A percentile compares a stretch with the other conserved stretches of the same genome.
phyloP scores from a whole-genome alignment of 805 yeast species.

The Starmerella davenportii region DNA sequence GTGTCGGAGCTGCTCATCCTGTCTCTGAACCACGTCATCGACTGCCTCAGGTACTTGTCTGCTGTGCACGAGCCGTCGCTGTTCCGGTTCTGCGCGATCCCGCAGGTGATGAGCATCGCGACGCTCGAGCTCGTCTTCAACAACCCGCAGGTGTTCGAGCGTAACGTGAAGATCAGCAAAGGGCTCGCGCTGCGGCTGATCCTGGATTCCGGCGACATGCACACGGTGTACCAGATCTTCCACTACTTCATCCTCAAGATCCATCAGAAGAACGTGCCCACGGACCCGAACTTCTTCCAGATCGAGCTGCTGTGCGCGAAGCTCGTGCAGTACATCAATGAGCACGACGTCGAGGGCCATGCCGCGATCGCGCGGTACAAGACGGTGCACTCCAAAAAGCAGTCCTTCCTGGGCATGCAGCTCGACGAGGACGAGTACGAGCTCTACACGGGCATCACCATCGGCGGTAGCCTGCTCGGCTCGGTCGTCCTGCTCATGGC shows the following conservation, averaged over 20 bases:
- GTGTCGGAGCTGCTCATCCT: slow-evolving; percentile 64
- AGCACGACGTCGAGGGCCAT: slow-evolving; percentile 13
- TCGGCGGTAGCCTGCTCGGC: slow-evolving; percentile 4
- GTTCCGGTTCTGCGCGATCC: slow-evolving; percentile 89
- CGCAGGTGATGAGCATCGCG: slow-evolving; percentile 98
- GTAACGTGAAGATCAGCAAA: slow-evolving; percentile 73
- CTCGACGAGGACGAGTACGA: slow-evolving; percentile 9
- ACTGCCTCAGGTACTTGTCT: slow-evolving; percentile 57
- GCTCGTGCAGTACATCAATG: slow-evolving; percentile 72
- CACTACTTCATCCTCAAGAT: slow-evolving; percentile 53
- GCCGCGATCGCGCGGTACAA: slow-evolving; percentile 6
- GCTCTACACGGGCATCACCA: slow-evolving; percentile 8
- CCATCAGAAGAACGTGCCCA: slow-evolving; percentile 59
- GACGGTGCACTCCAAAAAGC: slow-evolving; percentile 1
- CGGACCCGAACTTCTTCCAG: slow-evolving; percentile 70
- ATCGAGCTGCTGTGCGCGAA: slow-evolving; percentile 76
- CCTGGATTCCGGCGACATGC: slow-evolving; percentile 51
- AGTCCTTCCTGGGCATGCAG: neutral
- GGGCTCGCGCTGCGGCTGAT: slow-evolving; percentile 71
- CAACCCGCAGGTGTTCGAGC: slow-evolving; percentile 52
- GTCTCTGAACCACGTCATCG: slow-evolving; percentile 60
- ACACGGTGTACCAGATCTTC: slow-evolving; percentile 62
- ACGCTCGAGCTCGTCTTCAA: slow-evolving; percentile 72
- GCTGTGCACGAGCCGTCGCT: slow-evolving; percentile 62
- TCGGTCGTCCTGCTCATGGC: slow-evolving; percentile 12